Evolutionary conservation across 2,329 filamentous ascomycete species (phyloP), one percentile per base, ranked within the genome.

Genomic region (Aureobasidium sp.): DNA sequence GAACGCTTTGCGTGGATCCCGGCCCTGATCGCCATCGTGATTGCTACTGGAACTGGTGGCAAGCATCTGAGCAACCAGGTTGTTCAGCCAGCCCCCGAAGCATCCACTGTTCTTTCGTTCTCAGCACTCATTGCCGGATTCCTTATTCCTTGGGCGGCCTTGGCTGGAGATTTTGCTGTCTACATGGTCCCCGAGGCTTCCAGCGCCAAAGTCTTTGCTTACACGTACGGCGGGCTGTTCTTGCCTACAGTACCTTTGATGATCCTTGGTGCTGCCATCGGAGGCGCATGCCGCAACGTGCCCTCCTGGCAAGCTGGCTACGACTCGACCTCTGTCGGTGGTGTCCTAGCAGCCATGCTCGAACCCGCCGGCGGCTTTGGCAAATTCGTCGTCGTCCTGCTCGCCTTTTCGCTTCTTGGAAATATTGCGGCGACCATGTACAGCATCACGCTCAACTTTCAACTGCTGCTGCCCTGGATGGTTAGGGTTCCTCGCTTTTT

Each of bases 51-150:
- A 33, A 74, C 71, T 15, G 74, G 74, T 37, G 74, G 71, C 0
- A 70, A 71, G 21, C 67, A 70, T 51, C 69, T 74, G 53, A 69
- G 68, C 15, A 68, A 80, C 27, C 83, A 85, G 67, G 74, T 74
- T 0, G 62, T 67, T 17, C 67, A 77, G 1, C 67, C 70, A 21
- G 71, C 78, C 0, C 69, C 80, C 0, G 75, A 76, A 0, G 77
- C 81, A 0, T 66, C 74, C 50, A 73, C 74, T 29, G 50, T 69
- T 3, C 62, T 70, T 25, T 64, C 68, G 2, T 87, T 83, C 63
- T 83, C 78, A 50, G 83, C 82, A 72, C 78, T 85, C 55, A 78
- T 87, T 4, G 82, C 84, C 0, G 81, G 81, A 0, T 62, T 75
- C 17, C 81, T 85, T 75, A 78, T 87, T 1, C 83, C 84, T 0